Base-by-base conservation (phyloP, 2,329 filamentous ascomycete genomes). In the Talaromyces funiculosus region DNA sequence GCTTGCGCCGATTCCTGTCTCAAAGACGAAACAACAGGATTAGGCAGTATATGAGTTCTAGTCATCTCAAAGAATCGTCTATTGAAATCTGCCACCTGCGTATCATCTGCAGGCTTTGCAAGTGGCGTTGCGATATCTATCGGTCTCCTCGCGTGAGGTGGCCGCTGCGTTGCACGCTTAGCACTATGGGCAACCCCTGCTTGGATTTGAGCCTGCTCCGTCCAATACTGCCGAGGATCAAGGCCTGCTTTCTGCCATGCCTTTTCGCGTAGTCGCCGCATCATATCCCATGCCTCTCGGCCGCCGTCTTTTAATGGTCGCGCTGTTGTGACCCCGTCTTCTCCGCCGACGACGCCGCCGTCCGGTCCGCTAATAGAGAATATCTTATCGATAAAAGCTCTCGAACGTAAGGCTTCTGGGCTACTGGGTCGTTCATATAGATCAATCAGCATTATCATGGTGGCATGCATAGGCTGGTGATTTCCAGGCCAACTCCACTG, bases 231-330 rank as follows among this genome's bases (percentile, higher is more conserved):
- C 22, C 74, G 69, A 0, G 78, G 78, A 66, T 80, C 73, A 3
- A 80, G 72, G 2, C 78, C 77, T 10, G 77, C 78, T 63, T 77
- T 79, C 62, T 78, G 75, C 78, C 78, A 80, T 49, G 77, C 77
- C 51, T 79, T 77, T 43, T 77, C 74, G 3, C 78, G 76, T 20
- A 80, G 70, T 16, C 76, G 70, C 33, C 76, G 74, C 60, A 80
- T 75, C 78, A 80, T 79, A 53, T 77, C 74, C 78, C 78, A 80
- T 10, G 77, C 78, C 67, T 80, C 77, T 47, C 74, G 72, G n/a
- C 78, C 78, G 16, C 78, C 78, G 55, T 80, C 78, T 58, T 77
- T 76, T 1, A 80, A 61, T 1, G 77, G 78, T 20, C 77, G 67
- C 55, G 77, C 74, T 0, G 73, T 74, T 5, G 75, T 74, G 31